Evolutionary conservation across 192 early-diverging fungal species (phyloP).

Genomic region (Helicostylum pulchrum): DNA sequence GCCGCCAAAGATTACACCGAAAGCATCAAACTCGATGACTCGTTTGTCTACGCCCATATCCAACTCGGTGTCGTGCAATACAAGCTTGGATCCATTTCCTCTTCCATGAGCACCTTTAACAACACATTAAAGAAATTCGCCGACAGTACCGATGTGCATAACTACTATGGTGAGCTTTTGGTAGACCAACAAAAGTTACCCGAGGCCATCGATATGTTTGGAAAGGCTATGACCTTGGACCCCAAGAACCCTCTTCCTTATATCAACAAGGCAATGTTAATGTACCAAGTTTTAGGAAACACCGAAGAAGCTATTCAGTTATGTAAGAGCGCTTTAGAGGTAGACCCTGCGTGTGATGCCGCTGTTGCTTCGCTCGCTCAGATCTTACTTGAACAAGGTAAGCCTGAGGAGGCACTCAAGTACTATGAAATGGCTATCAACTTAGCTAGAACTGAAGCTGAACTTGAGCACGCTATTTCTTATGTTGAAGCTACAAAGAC

Average conservation of each 20-base stretch:
- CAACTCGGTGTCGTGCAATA: conserved; percentile 94
- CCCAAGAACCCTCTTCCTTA: conserved; percentile 88
- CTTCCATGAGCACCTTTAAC: conserved; percentile 76
- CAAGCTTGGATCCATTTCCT: conserved; percentile 76
- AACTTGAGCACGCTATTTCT: conserved; percentile 80
- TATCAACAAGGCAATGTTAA: conserved; percentile 90
- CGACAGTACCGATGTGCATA: conserved; percentile 84
- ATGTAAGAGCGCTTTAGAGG: conserved; percentile 78
- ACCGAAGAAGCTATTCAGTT: conserved; percentile 68
- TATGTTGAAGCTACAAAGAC: conserved; percentile 64
- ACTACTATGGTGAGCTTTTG: conserved; percentile 96
- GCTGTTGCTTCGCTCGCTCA: conserved; percentile 79
- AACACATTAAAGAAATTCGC: conserved; percentile 77
- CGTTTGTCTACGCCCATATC: conserved; percentile 89
- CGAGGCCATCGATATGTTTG: conserved; percentile 82
- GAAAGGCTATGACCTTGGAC: conserved; percentile 84
- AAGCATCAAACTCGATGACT: conserved; percentile 71
- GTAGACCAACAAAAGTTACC: conserved; percentile 80
- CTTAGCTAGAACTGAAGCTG: conserved; percentile 84
- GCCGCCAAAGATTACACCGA: conserved; percentile 86
- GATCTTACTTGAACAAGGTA: conserved; percentile 82
- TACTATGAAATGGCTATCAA: conserved; percentile 81
- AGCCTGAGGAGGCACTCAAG: conserved; percentile 78
- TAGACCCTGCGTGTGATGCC: conserved; percentile 95
- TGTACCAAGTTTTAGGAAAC: conserved; percentile 78